These are phyloP conservation scores for Lachnum nothofagi DNA, from an alignment of 2,329 filamentous ascomycete genomes.

Conservation along the genomic window DNA sequence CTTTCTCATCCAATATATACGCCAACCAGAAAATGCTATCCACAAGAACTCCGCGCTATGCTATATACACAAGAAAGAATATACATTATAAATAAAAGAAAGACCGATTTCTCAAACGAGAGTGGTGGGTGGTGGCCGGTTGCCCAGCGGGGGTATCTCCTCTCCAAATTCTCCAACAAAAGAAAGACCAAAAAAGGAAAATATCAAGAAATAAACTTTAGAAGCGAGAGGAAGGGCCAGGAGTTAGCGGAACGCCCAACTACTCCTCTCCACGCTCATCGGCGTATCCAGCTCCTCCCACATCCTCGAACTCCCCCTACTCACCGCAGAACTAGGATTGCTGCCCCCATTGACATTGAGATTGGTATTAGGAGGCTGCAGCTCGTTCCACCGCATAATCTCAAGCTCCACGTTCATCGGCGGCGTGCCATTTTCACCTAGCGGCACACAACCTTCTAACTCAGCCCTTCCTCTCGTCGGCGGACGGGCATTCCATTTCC, in stretches of 20 bases:
- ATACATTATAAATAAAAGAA: too few species aligned
- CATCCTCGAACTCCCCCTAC: slow-evolving; percentile 3
- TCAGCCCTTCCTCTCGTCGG: neutral
- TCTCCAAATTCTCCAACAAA: too few species aligned
- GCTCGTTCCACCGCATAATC: neutral
- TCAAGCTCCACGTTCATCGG: neutral
- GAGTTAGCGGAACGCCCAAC: slow-evolving; percentile 3
- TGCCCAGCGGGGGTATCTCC: too few species aligned
- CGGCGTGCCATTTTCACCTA: neutral
- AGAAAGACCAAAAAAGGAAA: too few species aligned
- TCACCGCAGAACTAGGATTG: neutral
- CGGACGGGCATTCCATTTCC: too few species aligned
- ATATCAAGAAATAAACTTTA: neutral
- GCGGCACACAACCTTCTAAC: neutral
- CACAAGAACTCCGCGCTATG: slow-evolving; percentile 4
- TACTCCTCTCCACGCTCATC: slow-evolving; percentile 7
- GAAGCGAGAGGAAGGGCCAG: neutral
- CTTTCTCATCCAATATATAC: too few species aligned
- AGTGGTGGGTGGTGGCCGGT: too few species aligned
- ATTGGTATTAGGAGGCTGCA: too few species aligned
- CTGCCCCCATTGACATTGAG: neutral
- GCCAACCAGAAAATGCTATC: neutral
- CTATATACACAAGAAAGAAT: neutral
- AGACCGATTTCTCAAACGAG: too few species aligned
- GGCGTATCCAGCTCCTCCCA: slow-evolving; percentile 1